Base-by-base conservation (phyloP, 805 yeast genomes). In the Candida stauntonica region DNA sequence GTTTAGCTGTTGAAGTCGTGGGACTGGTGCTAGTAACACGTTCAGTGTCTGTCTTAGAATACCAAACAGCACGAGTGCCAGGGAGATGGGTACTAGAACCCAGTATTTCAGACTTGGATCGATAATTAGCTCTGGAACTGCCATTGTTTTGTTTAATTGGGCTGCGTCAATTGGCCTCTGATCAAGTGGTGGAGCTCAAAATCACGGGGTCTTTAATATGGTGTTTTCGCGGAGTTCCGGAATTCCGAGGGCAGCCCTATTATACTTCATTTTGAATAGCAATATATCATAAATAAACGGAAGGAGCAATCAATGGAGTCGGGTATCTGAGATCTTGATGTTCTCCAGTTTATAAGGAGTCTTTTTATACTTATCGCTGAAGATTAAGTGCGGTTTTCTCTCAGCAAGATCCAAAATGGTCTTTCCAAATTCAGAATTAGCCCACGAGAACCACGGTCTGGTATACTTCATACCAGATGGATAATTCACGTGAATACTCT, bases 391-490 rank as follows among this genome's bases (percentile, higher is more conserved):
- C 0, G 95, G 95, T 54, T 82, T 84, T 36, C 83, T 64, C 41
- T 70, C 63, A 2, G 91, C 88, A 44, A 87, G 62, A 51, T 86
- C 81, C 32, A 87, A 58, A n/a, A 87, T 80, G 1, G 94, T 81
- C 59, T 85, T 85, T 16, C 88, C 96, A 63, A 87, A 86, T 60
- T 88, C 96, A 1, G 94, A 79, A 56, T 87, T 87, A 50, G 94
- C 84, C 96, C 96, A 87, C 5, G 95, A 82, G 65, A 88, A 88
- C 96, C 96, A 87, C 3, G 93, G 75, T 43, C 96, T 66, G 0
- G 95, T 84, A 56, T 61, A 88, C n/a, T 59, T 60, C 8, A 44
- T 39, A 1, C 76, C 79, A 2, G 47, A 42, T 2, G 64, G 64
- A 5, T 70, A 62, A 48, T 79, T 70, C 8, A 86, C 94, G 41